Evolutionary conservation across 495 filamentous ascomycete genomes (phyloP).

Genomic region (Trichoderma virens): DNA sequence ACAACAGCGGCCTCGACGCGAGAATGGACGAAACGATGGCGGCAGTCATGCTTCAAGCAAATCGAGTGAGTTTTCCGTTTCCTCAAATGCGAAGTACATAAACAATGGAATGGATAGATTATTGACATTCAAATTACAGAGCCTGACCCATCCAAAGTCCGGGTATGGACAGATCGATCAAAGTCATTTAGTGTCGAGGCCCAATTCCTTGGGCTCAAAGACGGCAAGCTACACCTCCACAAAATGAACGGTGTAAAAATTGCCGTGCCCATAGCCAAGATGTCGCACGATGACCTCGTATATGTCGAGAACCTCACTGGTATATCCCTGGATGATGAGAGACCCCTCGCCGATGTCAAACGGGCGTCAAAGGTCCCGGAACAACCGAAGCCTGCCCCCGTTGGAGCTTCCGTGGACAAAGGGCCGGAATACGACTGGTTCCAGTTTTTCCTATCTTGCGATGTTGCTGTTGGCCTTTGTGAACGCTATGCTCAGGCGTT

Average conservation of each 20-base stretch:
- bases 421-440: slow-evolving; percentile 92
- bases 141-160: slow-evolving; percentile 74
- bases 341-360: slow-evolving; percentile 77
- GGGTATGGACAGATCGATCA: slow-evolving; percentile 89
- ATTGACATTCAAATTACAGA: slow-evolving; percentile 37
- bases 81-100: neutral
- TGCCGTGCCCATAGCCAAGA: slow-evolving; percentile 87
- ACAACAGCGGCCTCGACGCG: slow-evolving; percentile 63
- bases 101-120: neutral
- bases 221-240: slow-evolving; percentile 96
- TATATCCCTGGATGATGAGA: slow-evolving; percentile 92
- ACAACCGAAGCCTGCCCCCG: slow-evolving; percentile 15
- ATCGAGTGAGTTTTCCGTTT: slow-evolving; percentile 54
- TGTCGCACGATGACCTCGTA: slow-evolving; percentile 90
- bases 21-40: slow-evolving; percentile 48
- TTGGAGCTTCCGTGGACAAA: slow-evolving; percentile 45
- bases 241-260: slow-evolving; percentile 98
- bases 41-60: slow-evolving; percentile 43
- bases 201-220: slow-evolving; percentile 86
- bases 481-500: slow-evolving; percentile 91
- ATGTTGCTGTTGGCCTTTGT: slow-evolving; percentile 83
- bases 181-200: slow-evolving; percentile 97
- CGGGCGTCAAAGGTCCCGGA: slow-evolving; percentile 19
- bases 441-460: slow-evolving; percentile 90
- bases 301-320: slow-evolving; percentile 84